Conservation (phyloP, 192 early-diverging fungal species). For the Umbelopsis ramanniana region DNA sequence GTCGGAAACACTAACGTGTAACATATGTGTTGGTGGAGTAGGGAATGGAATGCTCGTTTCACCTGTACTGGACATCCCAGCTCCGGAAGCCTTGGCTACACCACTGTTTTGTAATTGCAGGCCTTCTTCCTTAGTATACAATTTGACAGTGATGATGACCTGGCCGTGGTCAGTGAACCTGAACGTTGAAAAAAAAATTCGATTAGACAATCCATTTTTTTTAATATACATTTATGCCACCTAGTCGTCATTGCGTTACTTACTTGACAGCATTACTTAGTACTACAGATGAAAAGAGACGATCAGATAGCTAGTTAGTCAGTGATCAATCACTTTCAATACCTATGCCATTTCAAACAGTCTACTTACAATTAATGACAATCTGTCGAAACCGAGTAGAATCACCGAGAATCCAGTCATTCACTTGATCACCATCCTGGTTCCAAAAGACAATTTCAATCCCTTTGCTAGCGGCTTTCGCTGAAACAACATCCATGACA, state of each 20-base stretch:
- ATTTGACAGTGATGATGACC: slow-evolving; percentile 37
- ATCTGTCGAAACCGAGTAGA: slow-evolving; percentile 57
- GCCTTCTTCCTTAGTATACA: slow-evolving; percentile 3
- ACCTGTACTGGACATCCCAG: neutral
- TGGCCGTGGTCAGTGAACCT: slow-evolving; percentile 49
- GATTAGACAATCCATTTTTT: too few species aligned
- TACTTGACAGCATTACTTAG: slow-evolving; percentile 55
- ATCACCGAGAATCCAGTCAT: slow-evolving; percentile 47
- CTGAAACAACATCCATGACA: slow-evolving; percentile 65
- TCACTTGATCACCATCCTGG: slow-evolving; percentile 44
- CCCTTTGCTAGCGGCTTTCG: slow-evolving; percentile 65
- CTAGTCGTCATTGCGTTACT: too few species aligned
- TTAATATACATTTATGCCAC: too few species aligned
- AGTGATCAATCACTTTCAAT: neutral
- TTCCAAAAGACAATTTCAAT: slow-evolving; percentile 58
- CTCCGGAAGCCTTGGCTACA: neutral
- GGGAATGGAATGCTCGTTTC: neutral
- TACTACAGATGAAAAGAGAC: neutral
- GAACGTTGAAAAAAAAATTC: too few species aligned
- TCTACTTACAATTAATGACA: slow-evolving; percentile 47
- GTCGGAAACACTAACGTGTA: slow-evolving; percentile 35
- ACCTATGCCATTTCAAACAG: neutral
- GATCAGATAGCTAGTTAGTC: neutral
- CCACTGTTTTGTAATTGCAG: neutral
- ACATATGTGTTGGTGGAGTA: neutral